These are phyloP conservation scores for Falciphora oryzae DNA, from an alignment of 2,329 filamentous ascomycete species.

Conservation along the genomic window DNA sequence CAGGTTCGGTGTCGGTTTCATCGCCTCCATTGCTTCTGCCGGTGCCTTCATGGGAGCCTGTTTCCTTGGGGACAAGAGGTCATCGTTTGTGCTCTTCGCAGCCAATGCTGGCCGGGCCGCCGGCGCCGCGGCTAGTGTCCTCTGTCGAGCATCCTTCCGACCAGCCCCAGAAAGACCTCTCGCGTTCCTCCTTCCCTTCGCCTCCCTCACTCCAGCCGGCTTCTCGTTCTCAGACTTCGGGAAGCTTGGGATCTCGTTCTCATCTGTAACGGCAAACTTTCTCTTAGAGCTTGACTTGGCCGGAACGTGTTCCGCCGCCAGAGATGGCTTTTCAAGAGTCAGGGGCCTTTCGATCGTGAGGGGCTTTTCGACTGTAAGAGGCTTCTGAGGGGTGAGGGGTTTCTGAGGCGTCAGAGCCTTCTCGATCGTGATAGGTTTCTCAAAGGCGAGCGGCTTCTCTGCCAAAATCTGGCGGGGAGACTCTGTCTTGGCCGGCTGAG, in stretches of 20 bases:
- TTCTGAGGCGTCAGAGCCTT: not conserved
- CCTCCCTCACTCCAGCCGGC: conserved; percentile 15
- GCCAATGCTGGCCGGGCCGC: conserved; percentile 42
- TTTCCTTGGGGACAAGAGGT: conserved; percentile 55
- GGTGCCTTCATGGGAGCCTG: conserved; percentile 25
- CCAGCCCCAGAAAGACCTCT: conserved; percentile 38
- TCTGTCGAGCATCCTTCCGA: conserved; percentile 34
- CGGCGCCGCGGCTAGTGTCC: conserved; percentile 17
- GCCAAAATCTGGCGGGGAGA: not conserved
- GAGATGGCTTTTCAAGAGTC: not conserved
- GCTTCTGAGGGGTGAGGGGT: not conserved
- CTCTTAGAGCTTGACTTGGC: conserved; percentile 49
- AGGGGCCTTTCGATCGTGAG: not conserved
- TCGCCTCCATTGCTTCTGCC: conserved; percentile 5
- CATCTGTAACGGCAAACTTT: conserved; percentile 51
- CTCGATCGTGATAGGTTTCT: not conserved
- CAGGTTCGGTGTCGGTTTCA: not conserved
- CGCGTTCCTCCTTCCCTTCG: conserved; percentile 35
- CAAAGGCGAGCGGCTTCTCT: not conserved
- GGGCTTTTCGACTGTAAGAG: not conserved
- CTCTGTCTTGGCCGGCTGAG: not conserved
- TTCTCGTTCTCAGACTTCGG: conserved; percentile 26
- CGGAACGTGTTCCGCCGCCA: not conserved
- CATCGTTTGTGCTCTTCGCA: conserved; percentile 55
- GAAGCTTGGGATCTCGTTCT: conserved; percentile 34